Conservation (phyloP, 441 rosid species). For the Kokia cookei region DNA sequence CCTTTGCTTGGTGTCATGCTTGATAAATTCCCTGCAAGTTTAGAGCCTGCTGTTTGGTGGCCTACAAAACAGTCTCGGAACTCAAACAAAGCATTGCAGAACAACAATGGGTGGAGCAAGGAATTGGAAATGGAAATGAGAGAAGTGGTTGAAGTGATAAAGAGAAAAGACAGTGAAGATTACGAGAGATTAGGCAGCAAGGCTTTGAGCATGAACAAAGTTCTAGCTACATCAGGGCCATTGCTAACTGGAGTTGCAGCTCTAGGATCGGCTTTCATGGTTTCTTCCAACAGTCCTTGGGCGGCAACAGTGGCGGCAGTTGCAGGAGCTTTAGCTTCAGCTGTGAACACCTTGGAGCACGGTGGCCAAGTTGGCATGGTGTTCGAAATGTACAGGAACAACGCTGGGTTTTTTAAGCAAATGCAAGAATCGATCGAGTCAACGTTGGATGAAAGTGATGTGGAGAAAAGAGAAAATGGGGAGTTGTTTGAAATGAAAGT, state of each 20-base stretch:
- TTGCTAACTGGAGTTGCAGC: slow-evolving; percentile 48
- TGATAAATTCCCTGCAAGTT: slow-evolving; percentile 48
- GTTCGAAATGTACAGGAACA: slow-evolving; percentile 73
- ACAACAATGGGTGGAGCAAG: slow-evolving; percentile 45
- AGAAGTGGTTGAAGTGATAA: slow-evolving; percentile 35
- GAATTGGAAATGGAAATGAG: slow-evolving; percentile 53
- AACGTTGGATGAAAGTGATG: slow-evolving; percentile 24
- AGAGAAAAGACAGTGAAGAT: slow-evolving; percentile 52
- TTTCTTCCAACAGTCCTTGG: slow-evolving; percentile 15
- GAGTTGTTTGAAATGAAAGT: slow-evolving; percentile 53
- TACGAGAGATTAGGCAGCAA: slow-evolving; percentile 50
- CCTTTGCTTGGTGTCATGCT: slow-evolving; percentile 57
- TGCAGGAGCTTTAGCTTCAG: slow-evolving; percentile 46
- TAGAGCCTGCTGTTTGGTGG: slow-evolving; percentile 82
- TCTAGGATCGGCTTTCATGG: slow-evolving; percentile 24
- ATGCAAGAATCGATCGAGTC: slow-evolving; percentile 36
- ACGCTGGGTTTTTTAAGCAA: slow-evolving; percentile 48
- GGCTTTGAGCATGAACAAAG: slow-evolving; percentile 49
- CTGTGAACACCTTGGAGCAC: slow-evolving; percentile 58
- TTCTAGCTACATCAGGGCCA: slow-evolving; percentile 59
- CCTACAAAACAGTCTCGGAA: slow-evolving; percentile 5
- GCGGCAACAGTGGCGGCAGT: slow-evolving; percentile 29
- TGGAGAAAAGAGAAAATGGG: slow-evolving; percentile 47
- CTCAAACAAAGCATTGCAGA: background rate
- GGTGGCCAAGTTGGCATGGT: slow-evolving; percentile 79